Percentiles rank a stretch among this genome's conserved stretches.
Conservation (phyloP, 306 rosid species). For the Comarum palustre region DNA sequence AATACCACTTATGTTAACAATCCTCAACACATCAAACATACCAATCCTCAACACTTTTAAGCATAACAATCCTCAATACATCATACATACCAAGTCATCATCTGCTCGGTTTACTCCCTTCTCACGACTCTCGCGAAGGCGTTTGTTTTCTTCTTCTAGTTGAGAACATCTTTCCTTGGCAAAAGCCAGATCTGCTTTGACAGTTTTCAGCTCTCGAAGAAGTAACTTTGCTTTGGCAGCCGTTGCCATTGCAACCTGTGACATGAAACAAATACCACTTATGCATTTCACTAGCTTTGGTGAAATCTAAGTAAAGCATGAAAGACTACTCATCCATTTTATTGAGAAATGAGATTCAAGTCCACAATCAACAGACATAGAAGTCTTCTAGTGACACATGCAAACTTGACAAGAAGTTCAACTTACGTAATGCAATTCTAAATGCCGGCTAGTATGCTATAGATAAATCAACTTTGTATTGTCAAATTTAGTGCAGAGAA, state of each 20-base stretch:
- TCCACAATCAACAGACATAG: not conserved
- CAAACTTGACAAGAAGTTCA: not conserved
- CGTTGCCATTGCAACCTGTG: slow-evolving; percentile 96
- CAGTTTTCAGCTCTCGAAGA: slow-evolving; percentile 90
- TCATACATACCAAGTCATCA: slow-evolving; percentile 73
- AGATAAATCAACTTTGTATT: not conserved
- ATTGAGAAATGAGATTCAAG: not conserved
- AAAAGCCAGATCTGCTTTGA: slow-evolving; percentile 84
- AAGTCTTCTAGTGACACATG: not conserved
- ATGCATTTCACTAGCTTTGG: slow-evolving; percentile 25
- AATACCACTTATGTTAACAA: no score
- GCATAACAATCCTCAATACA: slow-evolving; percentile 7
- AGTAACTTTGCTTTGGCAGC: slow-evolving; percentile 96
- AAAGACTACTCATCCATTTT: not conserved
- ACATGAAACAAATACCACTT: slow-evolving; percentile 23
- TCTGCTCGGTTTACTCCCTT: slow-evolving; percentile 74
- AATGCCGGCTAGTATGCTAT: not conserved
- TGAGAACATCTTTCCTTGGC: slow-evolving; percentile 88
- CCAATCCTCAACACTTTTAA: slow-evolving; percentile 49
- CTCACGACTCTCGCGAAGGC: slow-evolving; percentile 66
- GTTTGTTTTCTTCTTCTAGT: slow-evolving; percentile 92
- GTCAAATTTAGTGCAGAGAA: not conserved
- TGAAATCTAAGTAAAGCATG: not conserved
- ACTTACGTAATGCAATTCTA: not conserved
- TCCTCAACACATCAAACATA: slow-evolving; percentile 26